Base-by-base conservation (phyloP, 768 basidiomycete genomes). In the Lactarius indigo region DNA sequence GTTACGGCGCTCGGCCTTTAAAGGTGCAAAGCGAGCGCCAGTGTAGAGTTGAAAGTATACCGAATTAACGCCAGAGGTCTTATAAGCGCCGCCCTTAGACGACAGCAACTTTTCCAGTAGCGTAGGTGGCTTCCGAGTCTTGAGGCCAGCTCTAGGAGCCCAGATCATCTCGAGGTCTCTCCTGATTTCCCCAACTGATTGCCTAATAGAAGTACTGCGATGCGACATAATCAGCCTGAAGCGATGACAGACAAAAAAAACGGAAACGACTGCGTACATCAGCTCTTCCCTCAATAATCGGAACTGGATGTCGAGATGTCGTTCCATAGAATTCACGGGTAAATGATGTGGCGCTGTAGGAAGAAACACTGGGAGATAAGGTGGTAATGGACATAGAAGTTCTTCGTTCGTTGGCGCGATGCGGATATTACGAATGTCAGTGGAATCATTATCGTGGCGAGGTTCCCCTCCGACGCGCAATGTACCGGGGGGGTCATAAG, bases 251-350 rank as follows among this genome's bases (percentile, higher is more conserved):
- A 28, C n/a, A 4, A 50, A n/a, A 50, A n/a, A 10, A 50, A 17
- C 7, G 15, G 55, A 62, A 50, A 30, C 5, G 31, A 28, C 41
- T 7, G 73, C 84, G 30, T 70, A 88, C 84, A 82, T 88, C 28
- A 89, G 76, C 64, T 92, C 91, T 69, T 91, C 91, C 44, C 91
- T 79, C 41, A 92, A 76, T 0, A 92, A 79, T 41, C 91, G 84
- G 74, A 89, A 92, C 69, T 92, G 89, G 4, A 88, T 83, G 64
- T 93, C 91, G 15, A 91, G 76, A 28, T 87, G 77, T 8, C 86
- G 79, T 64, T 88, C 81, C 84, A 92, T 90, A 26, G 84, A 85
- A 18, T 81, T 80, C 2, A 75, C 68, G 0, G 83, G 83, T 15
- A 82, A 80, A 62, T 82, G 88, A 71, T 90, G 89, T 0, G 88